Percentiles rank a stretch among this genome's conserved stretches.
Evolutionary conservation across 768 basidiomycete genomes (phyloP).

Genomic region (Termitomyces sp.): DNA sequence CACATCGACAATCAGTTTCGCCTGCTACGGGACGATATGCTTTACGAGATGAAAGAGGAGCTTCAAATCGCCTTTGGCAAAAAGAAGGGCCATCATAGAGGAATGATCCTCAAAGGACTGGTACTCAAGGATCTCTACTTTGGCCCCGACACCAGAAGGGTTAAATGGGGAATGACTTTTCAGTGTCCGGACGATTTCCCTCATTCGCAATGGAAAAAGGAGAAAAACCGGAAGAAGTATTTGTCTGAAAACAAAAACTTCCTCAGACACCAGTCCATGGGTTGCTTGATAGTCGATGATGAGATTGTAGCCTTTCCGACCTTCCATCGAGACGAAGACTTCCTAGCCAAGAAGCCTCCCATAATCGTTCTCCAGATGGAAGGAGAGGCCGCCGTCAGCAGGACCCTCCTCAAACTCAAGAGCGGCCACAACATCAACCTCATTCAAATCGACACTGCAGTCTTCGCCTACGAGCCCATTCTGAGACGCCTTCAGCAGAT

Average conservation of each 20-base stretch:
- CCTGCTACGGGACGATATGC: slow-evolving; percentile 11
- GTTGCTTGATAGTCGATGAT: background rate
- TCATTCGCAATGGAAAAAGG: background rate
- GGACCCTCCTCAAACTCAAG: background rate
- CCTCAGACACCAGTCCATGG: background rate
- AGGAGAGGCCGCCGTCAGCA: background rate
- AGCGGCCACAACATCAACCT: background rate
- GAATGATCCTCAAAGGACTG: background rate
- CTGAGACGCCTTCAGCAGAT: background rate
- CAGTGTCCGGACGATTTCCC: background rate
- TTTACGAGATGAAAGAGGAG: slow-evolving; percentile 39
- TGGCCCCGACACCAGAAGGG: background rate
- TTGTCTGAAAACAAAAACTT: background rate
- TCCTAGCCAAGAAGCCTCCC: background rate
- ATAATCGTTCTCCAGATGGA: background rate
- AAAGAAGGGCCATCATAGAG: background rate
- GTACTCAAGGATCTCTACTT: background rate
- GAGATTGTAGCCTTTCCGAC: background rate
- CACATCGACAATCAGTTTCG: slow-evolving; percentile 14
- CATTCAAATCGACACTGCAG: background rate
- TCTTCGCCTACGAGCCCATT: background rate
- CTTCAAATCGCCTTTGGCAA: slow-evolving; percentile 24
- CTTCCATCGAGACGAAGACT: background rate
- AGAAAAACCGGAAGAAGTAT: background rate
- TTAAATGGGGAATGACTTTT: background rate